These are phyloP conservation scores for Penicillium italicum DNA, from an alignment of 2,329 filamentous ascomycete species.

Conservation along the genomic window DNA sequence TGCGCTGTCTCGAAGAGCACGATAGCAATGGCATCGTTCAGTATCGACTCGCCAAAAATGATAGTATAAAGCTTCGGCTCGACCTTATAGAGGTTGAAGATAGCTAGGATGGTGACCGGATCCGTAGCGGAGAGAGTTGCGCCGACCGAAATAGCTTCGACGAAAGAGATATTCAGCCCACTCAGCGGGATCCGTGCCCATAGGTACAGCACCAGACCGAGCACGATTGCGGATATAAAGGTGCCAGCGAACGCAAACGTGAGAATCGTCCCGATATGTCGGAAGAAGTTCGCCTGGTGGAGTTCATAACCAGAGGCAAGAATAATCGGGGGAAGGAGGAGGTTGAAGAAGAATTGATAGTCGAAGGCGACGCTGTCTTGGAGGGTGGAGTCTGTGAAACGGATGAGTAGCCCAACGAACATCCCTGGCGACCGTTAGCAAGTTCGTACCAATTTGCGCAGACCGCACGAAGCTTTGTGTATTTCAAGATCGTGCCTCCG, in stretches of 20 bases:
- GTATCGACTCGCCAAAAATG: constrained; percentile 96
- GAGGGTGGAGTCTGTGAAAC: constrained; percentile 77
- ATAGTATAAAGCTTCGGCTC: constrained; percentile 98
- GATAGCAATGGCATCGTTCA: constrained; percentile 98
- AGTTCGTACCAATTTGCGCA: background rate
- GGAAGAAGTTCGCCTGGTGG: constrained; percentile 98
- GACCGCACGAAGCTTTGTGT: background rate
- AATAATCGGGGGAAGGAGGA: constrained; percentile 97
- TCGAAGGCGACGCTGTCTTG: constrained; percentile 92
- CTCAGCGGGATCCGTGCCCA: constrained; percentile 86
- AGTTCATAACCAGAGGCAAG: constrained; percentile 94
- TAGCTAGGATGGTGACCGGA: constrained; percentile 94
- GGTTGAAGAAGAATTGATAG: constrained; percentile 99
- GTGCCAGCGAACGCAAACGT: constrained; percentile 97
- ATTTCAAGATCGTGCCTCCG: background rate
- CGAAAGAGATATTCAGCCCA: constrained; percentile 80
- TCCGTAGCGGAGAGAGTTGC: constrained; percentile 96
- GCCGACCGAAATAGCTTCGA: constrained; percentile 94
- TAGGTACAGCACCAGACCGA: constrained; percentile 81
- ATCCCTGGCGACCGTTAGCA: constrained; percentile 61
- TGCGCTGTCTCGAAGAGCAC: constrained; percentile 98
- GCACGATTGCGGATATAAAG: constrained; percentile 93
- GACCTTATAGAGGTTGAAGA: constrained; percentile 99
- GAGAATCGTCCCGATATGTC: constrained; percentile 93
- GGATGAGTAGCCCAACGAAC: constrained; percentile 85